Conservation (phyloP, 2,329 filamentous ascomycete genomes). For the Penicillium decumbens region DNA sequence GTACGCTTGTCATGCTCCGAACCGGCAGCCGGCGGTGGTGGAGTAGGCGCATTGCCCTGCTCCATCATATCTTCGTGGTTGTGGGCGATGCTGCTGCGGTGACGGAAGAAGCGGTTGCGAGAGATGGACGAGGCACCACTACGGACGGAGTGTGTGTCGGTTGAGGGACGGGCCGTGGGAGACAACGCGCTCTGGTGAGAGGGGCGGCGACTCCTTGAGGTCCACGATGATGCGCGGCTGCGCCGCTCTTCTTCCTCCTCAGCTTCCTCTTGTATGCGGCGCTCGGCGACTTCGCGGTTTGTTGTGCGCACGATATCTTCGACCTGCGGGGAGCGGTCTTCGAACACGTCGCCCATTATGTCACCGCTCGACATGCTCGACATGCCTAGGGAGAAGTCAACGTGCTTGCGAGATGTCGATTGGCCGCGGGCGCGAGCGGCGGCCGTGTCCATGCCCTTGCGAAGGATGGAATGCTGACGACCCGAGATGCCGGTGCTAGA, state of each 20-base stretch:
- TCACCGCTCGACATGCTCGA: constrained; percentile 55
- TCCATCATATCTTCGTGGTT: constrained; percentile 44
- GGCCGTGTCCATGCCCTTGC: constrained; percentile 44
- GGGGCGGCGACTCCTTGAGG: constrained; percentile 18
- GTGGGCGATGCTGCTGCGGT: constrained; percentile 33
- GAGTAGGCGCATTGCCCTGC: constrained; percentile 40
- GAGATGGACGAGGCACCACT: constrained; percentile 40
- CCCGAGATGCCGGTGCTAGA: constrained; percentile 22
- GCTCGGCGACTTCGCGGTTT: constrained; percentile 40
- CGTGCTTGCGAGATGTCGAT: constrained; percentile 58
- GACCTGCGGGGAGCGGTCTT: constrained; percentile 48
- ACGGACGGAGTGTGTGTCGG: constrained; percentile 29
- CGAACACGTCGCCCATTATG: constrained; percentile 61
- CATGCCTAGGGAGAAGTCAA: constrained; percentile 69
- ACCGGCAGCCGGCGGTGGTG: constrained; percentile 1
- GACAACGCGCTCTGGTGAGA: constrained; percentile 26
- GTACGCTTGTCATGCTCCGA: neutral
- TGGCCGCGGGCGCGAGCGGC: constrained; percentile 52
- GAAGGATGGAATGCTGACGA: constrained; percentile 52
- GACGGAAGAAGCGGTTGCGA: constrained; percentile 59
- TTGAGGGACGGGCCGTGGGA: constrained; percentile 24
- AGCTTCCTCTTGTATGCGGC: constrained; percentile 35
- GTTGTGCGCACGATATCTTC: constrained; percentile 37
- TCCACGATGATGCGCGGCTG: constrained; percentile 18
- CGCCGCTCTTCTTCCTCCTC: constrained; percentile 32